phyloP scores from a whole-genome alignment of 805 yeast genomes.

The Ogataea haglerorum region DNA sequence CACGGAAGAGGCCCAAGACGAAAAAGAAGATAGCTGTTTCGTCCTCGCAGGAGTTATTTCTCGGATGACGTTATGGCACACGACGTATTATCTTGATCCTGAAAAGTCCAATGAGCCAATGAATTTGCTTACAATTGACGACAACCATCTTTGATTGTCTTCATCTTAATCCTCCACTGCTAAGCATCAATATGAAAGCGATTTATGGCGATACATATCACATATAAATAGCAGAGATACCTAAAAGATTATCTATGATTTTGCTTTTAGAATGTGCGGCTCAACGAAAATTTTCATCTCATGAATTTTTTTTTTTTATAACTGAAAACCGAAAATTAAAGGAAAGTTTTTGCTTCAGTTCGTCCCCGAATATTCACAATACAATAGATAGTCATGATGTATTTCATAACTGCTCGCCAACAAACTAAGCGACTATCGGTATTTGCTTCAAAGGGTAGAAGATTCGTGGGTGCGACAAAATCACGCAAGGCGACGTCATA shows the following conservation, averaged over 20 bases:
- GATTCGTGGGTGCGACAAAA: constrained; percentile 7
- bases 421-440: neutral
- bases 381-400: neutral
- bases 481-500: constrained; percentile 14
- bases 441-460: neutral
- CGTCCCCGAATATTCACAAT: neutral
- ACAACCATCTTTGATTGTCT: constrained; percentile 21
- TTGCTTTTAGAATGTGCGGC: constrained; percentile 4
- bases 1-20: constrained; percentile 41
- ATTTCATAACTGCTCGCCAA: constrained; percentile 1
- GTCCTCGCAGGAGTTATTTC: constrained; percentile 39
- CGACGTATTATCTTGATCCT: constrained; percentile 28
- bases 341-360: neutral
- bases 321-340: neutral
- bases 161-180: neutral
- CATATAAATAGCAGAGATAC: no score
- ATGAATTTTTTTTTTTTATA: neutral
- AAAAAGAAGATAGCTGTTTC: constrained; percentile 41
- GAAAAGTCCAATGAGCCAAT: constrained; percentile 28
- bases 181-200: no score
- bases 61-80: constrained; percentile 42
- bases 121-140: constrained; percentile 35
- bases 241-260: neutral
- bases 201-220: no score
- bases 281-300: constrained; percentile 4